Conservation (phyloP, 2,329 filamentous ascomycete species). For the Teratosphaeria viscida region DNA sequence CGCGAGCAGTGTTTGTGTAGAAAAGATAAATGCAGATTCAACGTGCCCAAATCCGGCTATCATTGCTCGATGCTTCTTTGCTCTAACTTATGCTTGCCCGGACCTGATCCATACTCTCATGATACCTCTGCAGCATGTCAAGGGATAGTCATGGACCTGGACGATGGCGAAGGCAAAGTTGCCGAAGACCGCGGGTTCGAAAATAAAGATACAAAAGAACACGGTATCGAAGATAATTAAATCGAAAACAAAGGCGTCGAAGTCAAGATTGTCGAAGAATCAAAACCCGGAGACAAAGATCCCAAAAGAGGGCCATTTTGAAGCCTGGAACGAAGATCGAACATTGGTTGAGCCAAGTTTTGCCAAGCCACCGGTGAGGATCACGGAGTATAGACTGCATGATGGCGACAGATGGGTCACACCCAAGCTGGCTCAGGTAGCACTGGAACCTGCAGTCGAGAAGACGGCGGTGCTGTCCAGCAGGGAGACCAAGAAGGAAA, state of each 20-base stretch:
- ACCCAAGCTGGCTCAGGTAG: background rate
- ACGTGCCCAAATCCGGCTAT: background rate
- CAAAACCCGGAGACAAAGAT: background rate
- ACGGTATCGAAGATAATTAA: background rate
- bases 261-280: background rate
- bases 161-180: background rate
- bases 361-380: background rate
- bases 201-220: background rate
- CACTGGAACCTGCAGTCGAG: background rate
- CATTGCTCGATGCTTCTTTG: background rate
- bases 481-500: background rate
- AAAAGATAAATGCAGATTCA: background rate
- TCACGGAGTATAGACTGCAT: background rate
- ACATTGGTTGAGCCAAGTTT: background rate
- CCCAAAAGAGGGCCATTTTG: background rate
- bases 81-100: background rate
- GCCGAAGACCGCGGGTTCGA: background rate
- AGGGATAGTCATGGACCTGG: background rate
- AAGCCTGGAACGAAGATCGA: background rate
- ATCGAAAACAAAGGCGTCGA: background rate
- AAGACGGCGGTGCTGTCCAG: background rate
- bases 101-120: background rate
- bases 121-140: background rate
- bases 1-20: background rate
- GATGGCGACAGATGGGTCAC: background rate